Evolutionary conservation across 2,329 filamentous ascomycete genomes (phyloP).

Genomic region (Botrytis fragariae): DNA sequence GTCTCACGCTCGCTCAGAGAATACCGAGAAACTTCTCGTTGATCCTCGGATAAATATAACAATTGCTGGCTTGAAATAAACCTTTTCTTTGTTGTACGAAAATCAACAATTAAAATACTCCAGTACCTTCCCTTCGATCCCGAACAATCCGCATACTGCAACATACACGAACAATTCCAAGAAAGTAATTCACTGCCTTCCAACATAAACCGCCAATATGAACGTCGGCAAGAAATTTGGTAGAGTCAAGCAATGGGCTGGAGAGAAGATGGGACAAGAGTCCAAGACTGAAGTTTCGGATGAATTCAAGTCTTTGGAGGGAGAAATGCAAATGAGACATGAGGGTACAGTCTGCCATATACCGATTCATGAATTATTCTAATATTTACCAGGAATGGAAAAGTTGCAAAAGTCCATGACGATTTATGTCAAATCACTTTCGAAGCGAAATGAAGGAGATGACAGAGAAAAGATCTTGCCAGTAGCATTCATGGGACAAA

Average conservation of each 20-base stretch:
- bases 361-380: constrained; percentile 16
- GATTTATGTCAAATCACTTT: constrained; percentile 82
- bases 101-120: not conserved
- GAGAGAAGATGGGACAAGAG: constrained; percentile 92
- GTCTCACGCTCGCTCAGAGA: not conserved
- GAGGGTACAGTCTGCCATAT: constrained; percentile 62
- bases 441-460: constrained; percentile 77
- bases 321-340: constrained; percentile 84
- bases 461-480: constrained; percentile 87
- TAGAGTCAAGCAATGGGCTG: constrained; percentile 96
- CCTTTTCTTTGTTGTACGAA: constrained; percentile 6
- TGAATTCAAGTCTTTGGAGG: constrained; percentile 85
- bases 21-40: not conserved
- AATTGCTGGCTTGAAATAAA: not conserved
- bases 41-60: constrained; percentile 11
- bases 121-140: not conserved
- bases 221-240: constrained; percentile 75
- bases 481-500: constrained; percentile 73
- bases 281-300: constrained; percentile 83
- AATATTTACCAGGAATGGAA: constrained; percentile 71
- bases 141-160: not conserved
- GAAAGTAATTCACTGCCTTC: not conserved
- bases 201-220: constrained; percentile 33
- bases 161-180: not conserved
- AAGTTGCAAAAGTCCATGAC: constrained; percentile 83